Conservation (phyloP, 208 protist species). For the Leishmania mexicana region DNA sequence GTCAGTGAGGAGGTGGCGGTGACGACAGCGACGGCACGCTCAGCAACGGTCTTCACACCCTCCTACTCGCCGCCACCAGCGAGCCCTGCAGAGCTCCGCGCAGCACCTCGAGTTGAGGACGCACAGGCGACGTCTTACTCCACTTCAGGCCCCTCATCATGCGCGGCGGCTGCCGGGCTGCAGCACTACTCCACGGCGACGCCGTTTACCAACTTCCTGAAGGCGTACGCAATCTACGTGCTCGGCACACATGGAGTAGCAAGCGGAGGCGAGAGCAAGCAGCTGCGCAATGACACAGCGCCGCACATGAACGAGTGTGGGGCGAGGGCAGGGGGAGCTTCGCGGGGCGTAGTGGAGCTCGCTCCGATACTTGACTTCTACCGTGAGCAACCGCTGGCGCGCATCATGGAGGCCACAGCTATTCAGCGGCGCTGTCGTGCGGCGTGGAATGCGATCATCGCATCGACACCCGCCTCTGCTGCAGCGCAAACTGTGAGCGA, state of each 20-base stretch:
- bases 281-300: background rate
- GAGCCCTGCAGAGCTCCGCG: background rate
- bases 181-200: background rate
- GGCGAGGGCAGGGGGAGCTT: background rate
- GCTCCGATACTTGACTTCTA: constrained; percentile 37
- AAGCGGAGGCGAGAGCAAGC: background rate
- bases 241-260: background rate
- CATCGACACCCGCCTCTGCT: background rate
- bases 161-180: background rate
- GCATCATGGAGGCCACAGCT: constrained; percentile 27
- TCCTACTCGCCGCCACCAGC: constrained; percentile 23
- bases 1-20: background rate
- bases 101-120: background rate
- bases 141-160: background rate
- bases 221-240: constrained; percentile 38
- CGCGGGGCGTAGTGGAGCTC: background rate
- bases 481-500: background rate
- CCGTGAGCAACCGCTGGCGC: constrained; percentile 25
- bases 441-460: constrained; percentile 5
- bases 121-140: constrained; percentile 1
- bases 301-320: too few relatives aligned
- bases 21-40: background rate
- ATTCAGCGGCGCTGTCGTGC: constrained; percentile 25
- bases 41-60: background rate
- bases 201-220: constrained; percentile 43